phyloP scores from a whole-genome alignment of 768 basidiomycete genomes.

The Serendipita sp. region DNA sequence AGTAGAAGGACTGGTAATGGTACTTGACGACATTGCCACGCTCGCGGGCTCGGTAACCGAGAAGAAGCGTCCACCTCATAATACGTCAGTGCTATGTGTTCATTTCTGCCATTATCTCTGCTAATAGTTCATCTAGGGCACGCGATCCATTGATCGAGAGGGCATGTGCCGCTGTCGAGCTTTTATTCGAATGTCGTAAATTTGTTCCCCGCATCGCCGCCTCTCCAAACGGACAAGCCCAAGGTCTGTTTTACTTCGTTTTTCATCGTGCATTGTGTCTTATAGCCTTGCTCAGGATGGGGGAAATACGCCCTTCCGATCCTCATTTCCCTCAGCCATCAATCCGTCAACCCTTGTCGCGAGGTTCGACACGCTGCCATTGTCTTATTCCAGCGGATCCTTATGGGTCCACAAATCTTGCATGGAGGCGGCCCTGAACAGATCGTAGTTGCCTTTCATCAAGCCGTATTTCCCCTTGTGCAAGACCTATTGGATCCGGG shows the following conservation, averaged over 20 bases:
- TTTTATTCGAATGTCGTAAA: constrained; percentile 57
- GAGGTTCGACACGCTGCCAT: constrained; percentile 74
- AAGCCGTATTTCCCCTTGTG: constrained; percentile 77
- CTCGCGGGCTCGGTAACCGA: constrained; percentile 42
- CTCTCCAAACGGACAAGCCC: background rate
- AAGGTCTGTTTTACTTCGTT: background rate
- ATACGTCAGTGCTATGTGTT: constrained; percentile 17
- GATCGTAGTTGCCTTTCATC: constrained; percentile 74
- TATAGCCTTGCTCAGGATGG: constrained; percentile 41
- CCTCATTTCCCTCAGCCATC: constrained; percentile 54
- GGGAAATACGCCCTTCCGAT: constrained; percentile 60
- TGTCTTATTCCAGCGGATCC: constrained; percentile 63
- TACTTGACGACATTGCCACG: constrained; percentile 77
- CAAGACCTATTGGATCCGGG: constrained; percentile 84
- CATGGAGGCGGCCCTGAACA: constrained; percentile 43
- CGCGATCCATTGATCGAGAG: constrained; percentile 69
- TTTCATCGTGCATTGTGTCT: background rate
- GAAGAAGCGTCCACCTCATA: constrained; percentile 41
- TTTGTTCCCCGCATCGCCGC: constrained; percentile 36
- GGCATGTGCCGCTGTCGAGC: constrained; percentile 69
- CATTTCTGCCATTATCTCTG: too few relatives aligned
- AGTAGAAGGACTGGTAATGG: constrained; percentile 57
- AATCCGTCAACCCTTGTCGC: constrained; percentile 70
- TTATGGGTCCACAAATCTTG: constrained; percentile 58
- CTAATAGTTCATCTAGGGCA: background rate